phyloP scores from a whole-genome alignment of 2,329 filamentous ascomycete species.

The Microdochium bolleyi region DNA sequence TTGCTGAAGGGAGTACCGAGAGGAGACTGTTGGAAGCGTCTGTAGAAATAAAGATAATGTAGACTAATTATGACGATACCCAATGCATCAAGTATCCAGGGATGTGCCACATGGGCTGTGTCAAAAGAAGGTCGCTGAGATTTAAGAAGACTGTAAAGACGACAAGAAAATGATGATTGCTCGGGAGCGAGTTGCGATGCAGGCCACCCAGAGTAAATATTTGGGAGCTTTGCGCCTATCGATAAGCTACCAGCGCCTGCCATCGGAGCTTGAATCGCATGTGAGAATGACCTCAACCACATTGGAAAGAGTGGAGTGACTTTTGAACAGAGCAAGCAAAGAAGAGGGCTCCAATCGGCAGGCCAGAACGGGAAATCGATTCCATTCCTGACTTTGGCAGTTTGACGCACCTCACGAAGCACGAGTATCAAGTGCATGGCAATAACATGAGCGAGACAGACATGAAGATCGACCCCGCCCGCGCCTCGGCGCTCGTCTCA shows the following conservation, averaged over 20 bases:
- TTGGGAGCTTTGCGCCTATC: background rate
- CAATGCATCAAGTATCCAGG: background rate
- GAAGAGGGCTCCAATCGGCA: too few species aligned
- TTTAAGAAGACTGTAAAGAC: background rate
- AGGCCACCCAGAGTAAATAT: background rate
- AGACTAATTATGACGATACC: background rate
- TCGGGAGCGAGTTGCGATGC: background rate
- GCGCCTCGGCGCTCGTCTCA: constrained; percentile 53
- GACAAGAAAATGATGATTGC: background rate
- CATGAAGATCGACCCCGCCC: constrained; percentile 56
- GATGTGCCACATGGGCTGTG: background rate
- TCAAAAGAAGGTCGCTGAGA: background rate
- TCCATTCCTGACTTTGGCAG: too few species aligned
- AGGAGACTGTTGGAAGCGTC: background rate
- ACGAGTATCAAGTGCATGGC: too few species aligned
- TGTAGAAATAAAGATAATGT: background rate
- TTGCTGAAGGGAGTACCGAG: constrained; percentile 14
- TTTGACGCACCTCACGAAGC: too few species aligned
- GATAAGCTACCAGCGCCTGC: background rate
- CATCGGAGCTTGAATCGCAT: background rate
- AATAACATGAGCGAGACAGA: constrained; percentile 29
- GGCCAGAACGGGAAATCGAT: too few species aligned
- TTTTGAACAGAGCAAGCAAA: too few species aligned
- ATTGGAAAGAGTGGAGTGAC: background rate
- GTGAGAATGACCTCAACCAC: background rate